Evolutionary conservation across 2,329 filamentous ascomycete species (phyloP).

Genomic region (Endoconidiophora polonica): DNA sequence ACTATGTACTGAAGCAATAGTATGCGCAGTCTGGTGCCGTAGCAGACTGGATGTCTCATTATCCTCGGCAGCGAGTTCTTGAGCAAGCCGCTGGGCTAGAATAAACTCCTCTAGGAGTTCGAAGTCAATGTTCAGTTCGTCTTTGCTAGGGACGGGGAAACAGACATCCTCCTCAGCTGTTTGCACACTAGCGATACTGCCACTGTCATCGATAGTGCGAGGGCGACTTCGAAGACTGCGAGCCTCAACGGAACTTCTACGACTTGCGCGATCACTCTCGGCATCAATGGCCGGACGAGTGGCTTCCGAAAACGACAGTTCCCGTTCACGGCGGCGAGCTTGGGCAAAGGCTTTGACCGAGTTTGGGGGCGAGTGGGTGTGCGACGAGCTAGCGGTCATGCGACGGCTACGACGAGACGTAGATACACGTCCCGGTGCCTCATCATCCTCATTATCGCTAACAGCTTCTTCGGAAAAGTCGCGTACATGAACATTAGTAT

Average conservation of each 20-base stretch:
- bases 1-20: constrained; percentile 19
- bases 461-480: constrained; percentile 78
- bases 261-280: constrained; percentile 22
- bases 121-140: constrained; percentile 74
- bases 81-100: constrained; percentile 33
- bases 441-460: constrained; percentile 59
- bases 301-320: constrained; percentile 37
- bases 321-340: constrained; percentile 69
- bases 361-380: constrained; percentile 77
- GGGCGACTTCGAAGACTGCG: constrained; percentile 23
- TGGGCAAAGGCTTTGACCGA: constrained; percentile 96
- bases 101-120: constrained; percentile 91
- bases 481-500: constrained; percentile 36
- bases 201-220: constrained; percentile 43
- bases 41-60: constrained; percentile 13
- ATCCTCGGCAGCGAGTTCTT: constrained; percentile 14
- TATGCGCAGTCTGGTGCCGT: constrained; percentile 17
- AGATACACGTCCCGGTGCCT: constrained; percentile 32
- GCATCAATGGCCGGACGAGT: constrained; percentile 26
- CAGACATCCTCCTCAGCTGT: constrained; percentile 78
- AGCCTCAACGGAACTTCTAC: constrained; percentile 6
- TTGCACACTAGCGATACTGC: constrained; percentile 46
- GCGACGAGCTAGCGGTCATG: constrained; percentile 39
- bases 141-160: constrained; percentile 61
- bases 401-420: constrained; percentile 31